phyloP scores from a whole-genome alignment of 768 basidiomycete species.

The Amanita polypyramis region DNA sequence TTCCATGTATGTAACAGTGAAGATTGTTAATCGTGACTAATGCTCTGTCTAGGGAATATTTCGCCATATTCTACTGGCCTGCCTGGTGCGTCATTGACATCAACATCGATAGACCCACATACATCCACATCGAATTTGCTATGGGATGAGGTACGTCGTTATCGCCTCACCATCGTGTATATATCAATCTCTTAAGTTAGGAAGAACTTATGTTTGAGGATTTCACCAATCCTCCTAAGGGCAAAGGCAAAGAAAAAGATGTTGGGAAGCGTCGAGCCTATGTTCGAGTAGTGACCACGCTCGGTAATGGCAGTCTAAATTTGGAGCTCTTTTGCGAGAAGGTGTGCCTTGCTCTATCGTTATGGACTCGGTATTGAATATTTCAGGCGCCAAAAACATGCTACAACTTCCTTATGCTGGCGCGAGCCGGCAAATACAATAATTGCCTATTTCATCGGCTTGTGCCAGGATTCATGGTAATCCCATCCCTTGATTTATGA shows the following conservation, averaged over 20 bases:
- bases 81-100: conserved; percentile 88
- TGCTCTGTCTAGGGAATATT: conserved; percentile 54
- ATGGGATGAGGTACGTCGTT: conserved; percentile 74
- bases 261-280: conserved; percentile 87
- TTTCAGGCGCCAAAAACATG: conserved; percentile 93
- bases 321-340: conserved; percentile 85
- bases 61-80: conserved; percentile 88
- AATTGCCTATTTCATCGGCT: conserved; percentile 84
- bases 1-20: conserved; percentile 47
- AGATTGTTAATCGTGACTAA: background rate
- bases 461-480: conserved; percentile 92
- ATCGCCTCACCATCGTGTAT: background rate
- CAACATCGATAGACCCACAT: conserved; percentile 79
- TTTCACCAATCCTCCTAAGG: conserved; percentile 67
- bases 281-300: conserved; percentile 88
- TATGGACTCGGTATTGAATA: background rate
- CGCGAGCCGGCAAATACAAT: conserved; percentile 84
- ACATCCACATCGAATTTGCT: conserved; percentile 63
- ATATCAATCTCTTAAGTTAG: conserved; percentile 19
- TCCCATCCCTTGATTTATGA: conserved; percentile 11
- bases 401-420: conserved; percentile 96
- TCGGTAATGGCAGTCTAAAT: conserved; percentile 79
- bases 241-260: conserved; percentile 90
- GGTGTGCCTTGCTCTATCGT: conserved; percentile 25
- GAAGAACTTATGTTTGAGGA: conserved; percentile 99